Evolutionary conservation across 2,329 filamentous ascomycete genomes (phyloP), one percentile per base, ranked within the genome.

Genomic region (Trichoderma koningiopsis): DNA sequence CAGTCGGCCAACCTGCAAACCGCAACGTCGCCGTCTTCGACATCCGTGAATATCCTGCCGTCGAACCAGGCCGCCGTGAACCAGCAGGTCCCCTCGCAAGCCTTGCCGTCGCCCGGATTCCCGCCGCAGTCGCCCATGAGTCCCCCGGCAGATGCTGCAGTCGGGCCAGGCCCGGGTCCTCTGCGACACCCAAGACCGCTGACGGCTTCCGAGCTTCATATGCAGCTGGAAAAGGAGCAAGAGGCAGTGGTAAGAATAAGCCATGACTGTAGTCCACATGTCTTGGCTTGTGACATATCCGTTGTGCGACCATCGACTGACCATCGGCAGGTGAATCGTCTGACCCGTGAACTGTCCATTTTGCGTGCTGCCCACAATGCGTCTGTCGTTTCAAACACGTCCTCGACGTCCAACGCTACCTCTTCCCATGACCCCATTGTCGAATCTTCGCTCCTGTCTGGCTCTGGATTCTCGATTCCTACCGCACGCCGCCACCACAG

Each of bases 181-280:
- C 82, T 96, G 75, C 88, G 95, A 72, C 94, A 97, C 78, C 94
- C 95, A 6, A 88, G 93, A 43, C 94, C 94, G 4, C 82, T 97
- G 78, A 97, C 95, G 0, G 90, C 93, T 1, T 92, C 93, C 4
- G 95, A 98, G 79, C 85, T 98, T 71, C 94, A 97, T 79, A 85
- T 92, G 70, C 89, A 97, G 81, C 85, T 97, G 31, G 95, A 98
- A 81, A 96, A 96, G 80, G 95, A 98, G 78, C 94, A 98, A 75
- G 95, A 98, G 80, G 92, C 94, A 43, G 91, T 97, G 75, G 94
- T 96, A 85, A 72, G 89, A 82, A 43, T 43, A 19, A 43, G 16
- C 40, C 40, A 4, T 43, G 40, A 11, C 19, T 43, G 13, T 31
- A 24, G 19, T 16, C 11, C 22, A 11, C 37, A 24, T 53, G 40